Conservation (phyloP, 2,329 filamentous ascomycete genomes). For the Cyanodermella asteris region DNA sequence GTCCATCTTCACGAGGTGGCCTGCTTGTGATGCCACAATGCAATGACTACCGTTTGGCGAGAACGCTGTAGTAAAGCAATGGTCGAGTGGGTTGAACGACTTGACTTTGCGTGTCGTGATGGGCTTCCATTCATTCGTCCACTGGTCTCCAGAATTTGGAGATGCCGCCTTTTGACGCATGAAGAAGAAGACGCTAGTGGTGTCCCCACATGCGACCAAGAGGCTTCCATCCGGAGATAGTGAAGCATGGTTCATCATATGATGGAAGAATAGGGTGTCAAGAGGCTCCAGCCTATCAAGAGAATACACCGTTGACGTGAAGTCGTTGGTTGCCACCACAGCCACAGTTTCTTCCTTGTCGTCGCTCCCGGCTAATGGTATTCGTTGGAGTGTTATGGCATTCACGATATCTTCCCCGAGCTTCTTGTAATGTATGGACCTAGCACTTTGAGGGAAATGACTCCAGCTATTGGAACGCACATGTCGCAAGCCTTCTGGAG, state of each 20-base stretch:
- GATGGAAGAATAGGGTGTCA: constrained; percentile 50
- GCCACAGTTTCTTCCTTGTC: constrained; percentile 33
- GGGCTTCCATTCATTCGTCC: constrained; percentile 20
- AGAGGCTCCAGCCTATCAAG: constrained; percentile 46
- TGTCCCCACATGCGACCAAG: constrained; percentile 69
- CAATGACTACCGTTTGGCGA: constrained; percentile 26
- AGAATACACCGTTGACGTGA: constrained; percentile 65
- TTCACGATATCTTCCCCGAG: constrained; percentile 45
- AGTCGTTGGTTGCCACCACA: constrained; percentile 61
- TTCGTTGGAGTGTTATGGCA: constrained; percentile 40
- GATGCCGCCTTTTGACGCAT: constrained; percentile 18
- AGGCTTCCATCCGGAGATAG: constrained; percentile 72
- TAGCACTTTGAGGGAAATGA: constrained; percentile 14
- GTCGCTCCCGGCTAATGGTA: constrained; percentile 20
- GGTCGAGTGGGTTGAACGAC: constrained; percentile 19
- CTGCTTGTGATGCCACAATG: constrained; percentile 27
- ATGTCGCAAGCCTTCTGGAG: constrained; percentile 1
- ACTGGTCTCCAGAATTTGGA: constrained; percentile 11
- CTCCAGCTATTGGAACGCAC: neutral
- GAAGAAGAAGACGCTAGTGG: constrained; percentile 71
- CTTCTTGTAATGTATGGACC: constrained; percentile 32
- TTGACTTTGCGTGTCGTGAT: constrained; percentile 18
- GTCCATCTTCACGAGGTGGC: constrained; percentile 25
- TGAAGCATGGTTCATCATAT: constrained; percentile 83
- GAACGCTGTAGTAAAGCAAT: constrained; percentile 27